Conservation (phyloP, 2,329 filamentous ascomycete species). For the Fusarium sp. region DNA sequence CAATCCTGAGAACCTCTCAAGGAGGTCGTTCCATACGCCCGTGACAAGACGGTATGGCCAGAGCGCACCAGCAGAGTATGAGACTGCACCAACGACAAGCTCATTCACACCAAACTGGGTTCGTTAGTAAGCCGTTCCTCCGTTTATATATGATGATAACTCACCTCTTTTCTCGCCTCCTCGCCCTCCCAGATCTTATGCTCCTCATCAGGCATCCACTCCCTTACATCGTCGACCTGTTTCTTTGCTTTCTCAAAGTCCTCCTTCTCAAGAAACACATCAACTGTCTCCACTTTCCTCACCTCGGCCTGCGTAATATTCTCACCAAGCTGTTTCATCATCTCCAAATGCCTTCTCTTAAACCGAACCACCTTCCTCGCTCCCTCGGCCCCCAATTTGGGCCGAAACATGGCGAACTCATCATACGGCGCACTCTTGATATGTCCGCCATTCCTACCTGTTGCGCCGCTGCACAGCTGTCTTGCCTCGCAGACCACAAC, state of each 20-base stretch:
- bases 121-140: conserved; percentile 4
- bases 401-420: conserved; percentile 54
- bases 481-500: conserved; percentile 66
- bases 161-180: conserved; percentile 51
- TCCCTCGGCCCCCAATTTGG: conserved; percentile 49
- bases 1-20: conserved; percentile 52
- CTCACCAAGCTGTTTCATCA: conserved; percentile 56
- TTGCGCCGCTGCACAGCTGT: conserved; percentile 63
- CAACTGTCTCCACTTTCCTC: conserved; percentile 60
- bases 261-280: conserved; percentile 57
- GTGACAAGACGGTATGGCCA: conserved; percentile 66
- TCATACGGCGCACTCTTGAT: conserved; percentile 61
- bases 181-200: conserved; percentile 52
- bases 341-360: conserved; percentile 57
- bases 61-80: conserved; percentile 62
- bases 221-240: conserved; percentile 51
- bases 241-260: conserved; percentile 52
- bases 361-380: conserved; percentile 60
- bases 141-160: background rate
- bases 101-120: conserved; percentile 53
- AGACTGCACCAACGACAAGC: conserved; percentile 57
- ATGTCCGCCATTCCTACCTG: conserved; percentile 66
- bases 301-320: conserved; percentile 56
- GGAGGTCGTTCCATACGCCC: conserved; percentile 58
- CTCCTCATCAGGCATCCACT: conserved; percentile 57